Percentiles rank a stretch among this genome's conserved stretches.
Conservation (phyloP, 495 filamentous ascomycete genomes). For the Aspergillus sclerotiicarbonarius region DNA sequence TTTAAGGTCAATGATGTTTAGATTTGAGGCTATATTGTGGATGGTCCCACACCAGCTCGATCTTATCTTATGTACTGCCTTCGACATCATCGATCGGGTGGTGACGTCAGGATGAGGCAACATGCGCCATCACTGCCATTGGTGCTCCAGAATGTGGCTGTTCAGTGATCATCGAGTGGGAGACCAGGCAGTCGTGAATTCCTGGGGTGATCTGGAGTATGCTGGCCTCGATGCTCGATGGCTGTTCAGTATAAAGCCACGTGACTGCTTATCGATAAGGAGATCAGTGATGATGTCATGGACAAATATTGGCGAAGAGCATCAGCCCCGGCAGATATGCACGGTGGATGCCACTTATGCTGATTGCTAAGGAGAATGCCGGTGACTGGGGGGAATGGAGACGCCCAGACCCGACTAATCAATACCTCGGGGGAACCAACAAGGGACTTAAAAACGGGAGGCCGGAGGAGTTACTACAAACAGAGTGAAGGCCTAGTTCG, state of each 20-base stretch:
- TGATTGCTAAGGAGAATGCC: not conserved
- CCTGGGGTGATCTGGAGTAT: no score
- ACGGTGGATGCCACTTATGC: not conserved
- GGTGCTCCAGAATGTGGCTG: no score
- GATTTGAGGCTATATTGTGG: not conserved
- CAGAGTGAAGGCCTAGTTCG: conserved; percentile 1
- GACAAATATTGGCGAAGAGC: no score
- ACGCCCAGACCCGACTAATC: not conserved
- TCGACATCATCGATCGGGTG: conserved; percentile 5
- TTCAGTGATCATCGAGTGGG: no score
- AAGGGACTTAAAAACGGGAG: not conserved
- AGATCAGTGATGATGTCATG: not conserved
- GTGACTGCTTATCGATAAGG: not conserved
- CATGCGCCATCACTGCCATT: not conserved
- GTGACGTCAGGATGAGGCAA: conserved; percentile 7
- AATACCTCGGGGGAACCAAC: not conserved
- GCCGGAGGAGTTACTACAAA: not conserved
- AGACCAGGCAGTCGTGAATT: no score
- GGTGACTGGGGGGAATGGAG: not conserved
- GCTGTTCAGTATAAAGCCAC: no score
- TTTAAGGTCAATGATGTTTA: not conserved
- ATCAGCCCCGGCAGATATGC: no score
- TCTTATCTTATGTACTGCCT: not conserved
- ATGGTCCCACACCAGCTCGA: not conserved
- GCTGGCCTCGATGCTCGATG: no score